phyloP scores from a whole-genome alignment of 306 rosid genomes.

The Vachellia pachyceras region DNA sequence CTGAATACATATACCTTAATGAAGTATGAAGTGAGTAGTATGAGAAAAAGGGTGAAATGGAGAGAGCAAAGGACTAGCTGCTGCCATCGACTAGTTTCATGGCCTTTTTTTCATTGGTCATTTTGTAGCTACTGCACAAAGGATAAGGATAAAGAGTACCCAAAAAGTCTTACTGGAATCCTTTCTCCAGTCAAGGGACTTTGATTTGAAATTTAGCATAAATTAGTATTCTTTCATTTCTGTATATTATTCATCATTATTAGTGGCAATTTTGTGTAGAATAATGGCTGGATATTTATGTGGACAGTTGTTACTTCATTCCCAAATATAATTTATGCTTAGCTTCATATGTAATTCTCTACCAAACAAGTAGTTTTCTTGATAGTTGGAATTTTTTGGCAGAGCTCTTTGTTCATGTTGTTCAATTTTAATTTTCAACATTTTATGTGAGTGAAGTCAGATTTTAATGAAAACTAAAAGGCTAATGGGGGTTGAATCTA shows the following conservation, averaged over 20 bases:
- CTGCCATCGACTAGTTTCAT: constrained; percentile 46
- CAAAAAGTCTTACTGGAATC: constrained; percentile 46
- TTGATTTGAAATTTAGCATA: constrained; percentile 48
- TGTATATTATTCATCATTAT: constrained; percentile 54
- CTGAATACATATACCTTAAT: constrained; percentile 42
- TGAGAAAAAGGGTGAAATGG: constrained; percentile 40
- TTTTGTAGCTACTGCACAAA: constrained; percentile 44
- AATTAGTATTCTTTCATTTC: constrained; percentile 58
- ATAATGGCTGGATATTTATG: constrained; percentile 45
- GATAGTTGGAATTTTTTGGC: not conserved
- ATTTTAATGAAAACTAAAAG: no score
- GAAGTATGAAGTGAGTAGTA: constrained; percentile 17
- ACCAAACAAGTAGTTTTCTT: not conserved
- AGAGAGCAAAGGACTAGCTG: constrained; percentile 44
- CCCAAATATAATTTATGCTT: not conserved
- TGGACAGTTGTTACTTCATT: constrained; percentile 29
- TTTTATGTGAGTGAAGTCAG: not conserved
- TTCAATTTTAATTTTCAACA: not conserved
- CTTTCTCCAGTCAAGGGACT: constrained; percentile 38
- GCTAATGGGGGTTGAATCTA: no score
- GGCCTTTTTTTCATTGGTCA: constrained; percentile 49
- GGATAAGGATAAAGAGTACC: constrained; percentile 41
- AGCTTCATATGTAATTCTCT: not conserved
- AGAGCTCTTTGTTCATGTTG: not conserved
- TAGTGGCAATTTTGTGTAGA: constrained; percentile 61